phyloP scores from a whole-genome alignment of 1,284 basidiomycete species.

The Fomes fomentarius region DNA sequence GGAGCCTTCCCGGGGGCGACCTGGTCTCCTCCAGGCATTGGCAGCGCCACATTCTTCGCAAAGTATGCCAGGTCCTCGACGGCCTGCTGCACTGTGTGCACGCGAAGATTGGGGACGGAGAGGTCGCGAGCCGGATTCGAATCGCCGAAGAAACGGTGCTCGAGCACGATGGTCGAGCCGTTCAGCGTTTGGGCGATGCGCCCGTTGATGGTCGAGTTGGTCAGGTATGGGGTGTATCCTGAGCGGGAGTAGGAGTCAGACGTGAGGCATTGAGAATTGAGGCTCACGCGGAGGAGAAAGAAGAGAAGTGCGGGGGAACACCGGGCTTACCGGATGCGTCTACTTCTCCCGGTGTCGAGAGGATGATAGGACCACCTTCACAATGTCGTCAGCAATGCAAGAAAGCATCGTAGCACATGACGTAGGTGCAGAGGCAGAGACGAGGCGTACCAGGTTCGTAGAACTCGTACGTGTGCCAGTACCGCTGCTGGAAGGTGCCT shows the following conservation, averaged over 20 bases:
- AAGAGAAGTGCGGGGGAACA: slow-evolving; percentile 3
- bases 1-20: slow-evolving; percentile 61
- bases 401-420: background rate
- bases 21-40: slow-evolving; percentile 64
- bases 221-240: slow-evolving; percentile 62
- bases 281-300: background rate
- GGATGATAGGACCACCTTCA: slow-evolving; percentile 68
- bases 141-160: slow-evolving; percentile 55
- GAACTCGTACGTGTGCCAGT: slow-evolving; percentile 67
- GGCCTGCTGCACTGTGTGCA: slow-evolving; percentile 74
- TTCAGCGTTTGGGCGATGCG: slow-evolving; percentile 68
- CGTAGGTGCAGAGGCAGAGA: background rate
- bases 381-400: background rate
- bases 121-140: slow-evolving; percentile 66
- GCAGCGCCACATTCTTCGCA: slow-evolving; percentile 63
- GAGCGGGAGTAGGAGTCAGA: background rate
- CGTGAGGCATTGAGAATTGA: background rate
- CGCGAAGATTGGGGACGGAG: slow-evolving; percentile 53
- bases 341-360: slow-evolving; percentile 54
- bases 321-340: slow-evolving; percentile 43
- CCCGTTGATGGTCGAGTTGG: slow-evolving; percentile 66
- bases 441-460: slow-evolving; percentile 51
- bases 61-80: slow-evolving; percentile 75
- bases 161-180: slow-evolving; percentile 63
- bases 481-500: slow-evolving; percentile 76